These are phyloP conservation scores for Paulownia fortunei DNA, from an alignment of 257 asterid genomes.

Conservation along the genomic window DNA sequence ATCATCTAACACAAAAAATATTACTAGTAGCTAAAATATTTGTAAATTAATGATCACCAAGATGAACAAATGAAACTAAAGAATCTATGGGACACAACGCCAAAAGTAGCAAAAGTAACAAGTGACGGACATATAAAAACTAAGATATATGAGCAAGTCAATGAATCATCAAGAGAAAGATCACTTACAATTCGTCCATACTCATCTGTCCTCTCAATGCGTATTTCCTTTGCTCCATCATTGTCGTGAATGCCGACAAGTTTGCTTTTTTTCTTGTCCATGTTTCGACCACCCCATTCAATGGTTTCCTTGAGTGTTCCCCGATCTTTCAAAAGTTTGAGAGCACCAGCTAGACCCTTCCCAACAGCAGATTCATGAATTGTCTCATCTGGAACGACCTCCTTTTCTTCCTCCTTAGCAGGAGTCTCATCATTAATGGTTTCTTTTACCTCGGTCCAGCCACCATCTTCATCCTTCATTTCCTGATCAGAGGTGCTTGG, in stretches of 20 bases:
- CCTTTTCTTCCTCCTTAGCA: slow-evolving; percentile 58
- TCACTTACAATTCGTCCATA: slow-evolving; percentile 88
- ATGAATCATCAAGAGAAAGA: slow-evolving; percentile 7
- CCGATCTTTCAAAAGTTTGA: slow-evolving; percentile 79
- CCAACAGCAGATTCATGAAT: slow-evolving; percentile 92
- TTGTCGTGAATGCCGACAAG: slow-evolving; percentile 76
- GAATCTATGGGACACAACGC: neutral
- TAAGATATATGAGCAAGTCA: neutral
- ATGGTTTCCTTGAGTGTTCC: slow-evolving; percentile 89
- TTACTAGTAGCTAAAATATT: neutral
- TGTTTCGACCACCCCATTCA: slow-evolving; percentile 99
- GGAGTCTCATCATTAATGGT: slow-evolving; percentile 50
- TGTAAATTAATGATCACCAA: slow-evolving; percentile 1
- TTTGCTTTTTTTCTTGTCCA: slow-evolving; percentile 97
- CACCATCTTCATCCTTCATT: slow-evolving; percentile 57
- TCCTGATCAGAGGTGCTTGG: slow-evolving; percentile 62
- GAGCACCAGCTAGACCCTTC: slow-evolving; percentile 84
- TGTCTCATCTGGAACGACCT: slow-evolving; percentile 67
- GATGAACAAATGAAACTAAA: neutral
- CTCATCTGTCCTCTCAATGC: slow-evolving; percentile 93
- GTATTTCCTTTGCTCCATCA: slow-evolving; percentile 76
- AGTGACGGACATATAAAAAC: neutral
- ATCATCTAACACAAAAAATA: neutral
- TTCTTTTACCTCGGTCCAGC: slow-evolving; percentile 73
- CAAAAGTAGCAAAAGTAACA: slow-evolving; percentile 13